A percentile compares a stretch with the other conserved stretches of the same genome.
Conservation (phyloP, 2,329 filamentous ascomycete species). For the Lasiodiplodia sp. region DNA sequence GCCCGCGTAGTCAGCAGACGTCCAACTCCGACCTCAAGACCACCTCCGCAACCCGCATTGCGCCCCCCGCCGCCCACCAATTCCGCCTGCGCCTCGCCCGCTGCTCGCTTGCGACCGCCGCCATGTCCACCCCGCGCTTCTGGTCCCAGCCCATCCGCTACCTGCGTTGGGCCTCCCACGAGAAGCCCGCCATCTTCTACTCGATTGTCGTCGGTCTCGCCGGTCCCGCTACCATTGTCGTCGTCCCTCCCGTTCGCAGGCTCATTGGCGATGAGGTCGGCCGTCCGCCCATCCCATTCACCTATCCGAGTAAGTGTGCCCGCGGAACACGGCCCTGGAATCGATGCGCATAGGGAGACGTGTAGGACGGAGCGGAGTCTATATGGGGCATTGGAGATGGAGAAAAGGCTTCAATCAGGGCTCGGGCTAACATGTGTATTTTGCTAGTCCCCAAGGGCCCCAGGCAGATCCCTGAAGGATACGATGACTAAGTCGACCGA, state of each 20-base stretch:
- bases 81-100: not conserved
- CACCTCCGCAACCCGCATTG: conserved; percentile 2
- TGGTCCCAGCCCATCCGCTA: conserved; percentile 84
- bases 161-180: conserved; percentile 84
- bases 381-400: not conserved
- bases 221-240: conserved; percentile 74
- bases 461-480: conserved; percentile 54
- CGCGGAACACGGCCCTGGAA: not conserved
- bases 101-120: conserved; percentile 36
- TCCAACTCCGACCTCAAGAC: conserved; percentile 1
- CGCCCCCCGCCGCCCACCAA: conserved; percentile 6
- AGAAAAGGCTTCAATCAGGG: not conserved
- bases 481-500: conserved; percentile 49
- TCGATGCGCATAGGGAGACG: not conserved
- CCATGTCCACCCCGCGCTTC: conserved; percentile 79
- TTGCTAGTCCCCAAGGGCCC: conserved; percentile 55
- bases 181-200: conserved; percentile 92
- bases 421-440: conserved; percentile 29
- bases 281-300: conserved; percentile 76
- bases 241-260: conserved; percentile 76
- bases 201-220: conserved; percentile 75
- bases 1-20: conserved; percentile 22
- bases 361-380: not conserved
- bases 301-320: conserved; percentile 84
- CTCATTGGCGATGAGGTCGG: conserved; percentile 74